phyloP scores from a whole-genome alignment of 2,329 filamentous ascomycete genomes.

The Exophiala mesophila region DNA sequence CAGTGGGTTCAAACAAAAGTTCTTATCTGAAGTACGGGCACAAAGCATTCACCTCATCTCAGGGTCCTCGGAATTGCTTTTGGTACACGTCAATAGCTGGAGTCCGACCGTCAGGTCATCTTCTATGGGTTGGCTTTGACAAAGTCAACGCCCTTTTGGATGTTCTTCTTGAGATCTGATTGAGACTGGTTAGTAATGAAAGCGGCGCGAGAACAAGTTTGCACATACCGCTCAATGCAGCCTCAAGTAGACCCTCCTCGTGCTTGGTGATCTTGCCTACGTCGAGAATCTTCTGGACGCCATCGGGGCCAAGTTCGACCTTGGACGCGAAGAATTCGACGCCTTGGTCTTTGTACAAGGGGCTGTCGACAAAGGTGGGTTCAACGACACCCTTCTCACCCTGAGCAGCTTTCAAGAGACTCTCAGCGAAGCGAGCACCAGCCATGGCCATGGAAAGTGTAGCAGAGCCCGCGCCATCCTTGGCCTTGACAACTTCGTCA shows the following conservation, averaged over 20 bases:
- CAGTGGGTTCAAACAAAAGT: too few species aligned
- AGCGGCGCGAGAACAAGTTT: too few species aligned
- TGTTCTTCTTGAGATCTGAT: conserved; percentile 64
- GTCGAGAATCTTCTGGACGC: conserved; percentile 88
- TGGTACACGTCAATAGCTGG: conserved; percentile 13
- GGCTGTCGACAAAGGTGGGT: conserved; percentile 94
- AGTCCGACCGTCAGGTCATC: neutral
- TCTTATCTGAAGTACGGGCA: too few species aligned
- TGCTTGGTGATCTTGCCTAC: conserved; percentile 77
- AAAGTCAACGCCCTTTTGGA: conserved; percentile 77
- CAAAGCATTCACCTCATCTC: too few species aligned
- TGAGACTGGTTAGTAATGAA: too few species aligned
- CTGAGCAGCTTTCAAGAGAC: conserved; percentile 83
- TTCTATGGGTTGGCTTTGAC: conserved; percentile 55
- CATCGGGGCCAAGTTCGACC: conserved; percentile 93
- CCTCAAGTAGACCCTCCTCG: conserved; percentile 87
- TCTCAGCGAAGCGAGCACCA: conserved; percentile 79
- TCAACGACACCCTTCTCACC: conserved; percentile 94
- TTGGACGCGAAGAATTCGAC: conserved; percentile 94
- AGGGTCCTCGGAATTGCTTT: too few species aligned
- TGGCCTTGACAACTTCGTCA: conserved; percentile 98
- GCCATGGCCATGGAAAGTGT: conserved; percentile 99
- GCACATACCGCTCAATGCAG: conserved; percentile 61
- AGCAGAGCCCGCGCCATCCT: conserved; percentile 94
- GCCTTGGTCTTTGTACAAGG: conserved; percentile 97